Conservation (phyloP, 2,329 filamentous ascomycete species). For the Zymoseptoria tritici region DNA sequence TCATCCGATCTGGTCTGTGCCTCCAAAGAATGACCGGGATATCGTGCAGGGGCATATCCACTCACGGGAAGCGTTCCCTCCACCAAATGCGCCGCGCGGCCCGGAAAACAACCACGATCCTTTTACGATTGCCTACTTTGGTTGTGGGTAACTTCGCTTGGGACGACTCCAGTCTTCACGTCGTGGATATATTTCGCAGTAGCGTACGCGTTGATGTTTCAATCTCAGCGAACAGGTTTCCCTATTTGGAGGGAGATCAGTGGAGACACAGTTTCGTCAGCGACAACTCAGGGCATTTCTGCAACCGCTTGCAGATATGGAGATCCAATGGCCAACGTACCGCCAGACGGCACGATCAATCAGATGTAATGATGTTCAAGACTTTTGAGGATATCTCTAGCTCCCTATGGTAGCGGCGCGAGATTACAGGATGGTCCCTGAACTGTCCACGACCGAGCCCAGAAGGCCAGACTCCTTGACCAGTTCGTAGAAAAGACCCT, state of each 20-base stretch:
- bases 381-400: background rate
- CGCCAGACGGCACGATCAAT: background rate
- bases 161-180: background rate
- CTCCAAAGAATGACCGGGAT: background rate
- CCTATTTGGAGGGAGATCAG: background rate
- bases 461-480: constrained; percentile 84
- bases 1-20: background rate
- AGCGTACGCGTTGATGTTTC: background rate
- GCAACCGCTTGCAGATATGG: background rate
- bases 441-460: constrained; percentile 30
- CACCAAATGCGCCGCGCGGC: background rate
- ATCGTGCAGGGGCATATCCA: background rate
- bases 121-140: background rate
- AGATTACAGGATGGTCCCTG: constrained; percentile 2
- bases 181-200: background rate
- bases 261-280: background rate
- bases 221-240: background rate
- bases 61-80: background rate
- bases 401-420: background rate
- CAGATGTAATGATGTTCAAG: background rate
- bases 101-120: background rate
- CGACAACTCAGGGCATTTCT: background rate
- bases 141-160: background rate
- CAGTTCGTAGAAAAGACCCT: constrained; percentile 78
- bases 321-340: background rate